phyloP scores from a whole-genome alignment of 2,329 filamentous ascomycete genomes.

The Xenosphaeropsis pyriputrescens region DNA sequence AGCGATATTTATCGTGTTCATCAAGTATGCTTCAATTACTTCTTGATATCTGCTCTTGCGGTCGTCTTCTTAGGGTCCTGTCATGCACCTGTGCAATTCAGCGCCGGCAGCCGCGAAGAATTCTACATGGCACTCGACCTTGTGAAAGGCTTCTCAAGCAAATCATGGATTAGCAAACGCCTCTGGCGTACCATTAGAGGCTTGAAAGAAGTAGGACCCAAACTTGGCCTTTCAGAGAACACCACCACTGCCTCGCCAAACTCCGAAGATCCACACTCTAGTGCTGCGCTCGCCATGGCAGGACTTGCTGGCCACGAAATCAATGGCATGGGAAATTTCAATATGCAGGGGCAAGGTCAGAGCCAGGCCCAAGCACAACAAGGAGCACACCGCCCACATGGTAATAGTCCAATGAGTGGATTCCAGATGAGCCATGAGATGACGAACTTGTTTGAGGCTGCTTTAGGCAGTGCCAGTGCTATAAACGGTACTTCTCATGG shows the following conservation, averaged over 20 bases:
- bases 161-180: conserved; percentile 57
- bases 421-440: conserved; percentile 21
- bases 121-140: conserved; percentile 69
- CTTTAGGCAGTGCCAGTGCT: conserved; percentile 12
- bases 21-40: conserved; percentile 71
- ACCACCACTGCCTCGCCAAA: conserved; percentile 1
- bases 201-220: conserved; percentile 57
- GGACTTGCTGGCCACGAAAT: conserved; percentile 28
- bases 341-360: background rate
- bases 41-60: conserved; percentile 59
- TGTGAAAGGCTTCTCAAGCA: conserved; percentile 56
- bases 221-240: conserved; percentile 39
- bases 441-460: conserved; percentile 19
- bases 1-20: conserved; percentile 57
- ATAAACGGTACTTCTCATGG: conserved; percentile 8
- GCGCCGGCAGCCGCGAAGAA: conserved; percentile 52
- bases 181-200: conserved; percentile 60
- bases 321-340: conserved; percentile 6
- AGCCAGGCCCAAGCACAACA: background rate
- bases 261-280: conserved; percentile 32
- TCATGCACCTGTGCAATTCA: conserved; percentile 60
- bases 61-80: conserved; percentile 65
- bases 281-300: conserved; percentile 38
- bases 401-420: conserved; percentile 15
- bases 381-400: conserved; percentile 2